A percentile compares a stretch with the other conserved stretches of the same genome.
Conservation (phyloP, 225 moss, liverwort and hornwort species). For the Thuidium tamariscinum region DNA sequence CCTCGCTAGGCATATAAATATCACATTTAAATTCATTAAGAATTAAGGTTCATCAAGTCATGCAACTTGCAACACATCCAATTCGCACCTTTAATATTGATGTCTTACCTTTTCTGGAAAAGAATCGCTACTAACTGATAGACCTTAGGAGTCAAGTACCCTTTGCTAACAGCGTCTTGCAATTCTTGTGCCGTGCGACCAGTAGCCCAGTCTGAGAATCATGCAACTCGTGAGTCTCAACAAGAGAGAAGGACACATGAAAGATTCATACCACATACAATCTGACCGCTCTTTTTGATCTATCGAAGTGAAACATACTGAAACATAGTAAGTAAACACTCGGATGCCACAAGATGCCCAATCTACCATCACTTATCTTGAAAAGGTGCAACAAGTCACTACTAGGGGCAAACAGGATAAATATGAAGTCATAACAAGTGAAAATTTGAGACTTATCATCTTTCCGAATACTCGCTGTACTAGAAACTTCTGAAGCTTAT, state of each 20-base stretch:
- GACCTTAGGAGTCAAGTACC: constrained; percentile 80
- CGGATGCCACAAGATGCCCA: neutral
- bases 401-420: neutral
- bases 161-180: constrained; percentile 33
- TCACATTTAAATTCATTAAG: neutral
- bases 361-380: neutral
- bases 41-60: neutral
- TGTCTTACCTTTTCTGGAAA: constrained; percentile 51
- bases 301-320: neutral
- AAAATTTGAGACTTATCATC: neutral
- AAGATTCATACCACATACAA: neutral
- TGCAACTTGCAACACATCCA: neutral
- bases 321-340: neutral
- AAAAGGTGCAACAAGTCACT: neutral
- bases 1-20: neutral
- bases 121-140: constrained; percentile 50
- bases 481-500: neutral
- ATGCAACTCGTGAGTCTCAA: constrained; percentile 3
- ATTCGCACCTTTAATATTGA: neutral
- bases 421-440: neutral
- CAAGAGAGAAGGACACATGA: neutral
- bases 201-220: constrained; percentile 26
- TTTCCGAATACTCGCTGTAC: neutral
- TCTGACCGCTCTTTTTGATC: neutral
- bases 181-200: constrained; percentile 30